Percentiles rank a stretch among this genome's conserved stretches.
Evolutionary conservation across 805 yeast genomes (phyloP).

Genomic region (Komagataella kurtzmanii): DNA sequence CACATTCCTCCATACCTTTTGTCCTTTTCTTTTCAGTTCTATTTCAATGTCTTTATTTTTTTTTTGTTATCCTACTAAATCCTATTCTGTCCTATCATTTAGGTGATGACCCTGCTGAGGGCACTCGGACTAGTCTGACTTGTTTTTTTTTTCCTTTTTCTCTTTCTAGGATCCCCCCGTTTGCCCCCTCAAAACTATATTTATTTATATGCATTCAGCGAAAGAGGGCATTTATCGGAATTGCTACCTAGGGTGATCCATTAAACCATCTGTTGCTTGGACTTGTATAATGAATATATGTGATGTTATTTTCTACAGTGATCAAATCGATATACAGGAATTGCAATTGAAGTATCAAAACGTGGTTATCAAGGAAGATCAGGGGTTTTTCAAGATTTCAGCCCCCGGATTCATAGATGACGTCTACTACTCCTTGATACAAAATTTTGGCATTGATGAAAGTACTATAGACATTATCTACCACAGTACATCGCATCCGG

Average conservation of each 20-base stretch:
- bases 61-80: background rate
- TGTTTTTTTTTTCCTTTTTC: background rate
- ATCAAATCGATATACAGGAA: background rate
- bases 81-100: background rate
- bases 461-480: slow-evolving; percentile 7
- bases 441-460: background rate
- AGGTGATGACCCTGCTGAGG: background rate
- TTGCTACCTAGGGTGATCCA: background rate
- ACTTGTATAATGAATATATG: background rate
- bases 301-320: background rate
- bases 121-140: background rate
- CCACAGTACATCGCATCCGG: slow-evolving; percentile 36
- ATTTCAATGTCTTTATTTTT: background rate
- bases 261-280: background rate
- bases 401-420: background rate
- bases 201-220: background rate
- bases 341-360: background rate
- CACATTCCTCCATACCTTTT: background rate
- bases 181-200: background rate
- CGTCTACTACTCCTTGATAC: background rate
- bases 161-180: background rate
- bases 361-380: slow-evolving; percentile 6
- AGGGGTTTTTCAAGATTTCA: slow-evolving; percentile 5
- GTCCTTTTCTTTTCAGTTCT: background rate
- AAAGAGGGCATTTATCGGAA: background rate